A percentile compares a stretch with the other conserved stretches of the same genome.
These are phyloP conservation scores for Aspergillus niger DNA, from an alignment of 2,329 filamentous ascomycete species.

Conservation along the genomic window DNA sequence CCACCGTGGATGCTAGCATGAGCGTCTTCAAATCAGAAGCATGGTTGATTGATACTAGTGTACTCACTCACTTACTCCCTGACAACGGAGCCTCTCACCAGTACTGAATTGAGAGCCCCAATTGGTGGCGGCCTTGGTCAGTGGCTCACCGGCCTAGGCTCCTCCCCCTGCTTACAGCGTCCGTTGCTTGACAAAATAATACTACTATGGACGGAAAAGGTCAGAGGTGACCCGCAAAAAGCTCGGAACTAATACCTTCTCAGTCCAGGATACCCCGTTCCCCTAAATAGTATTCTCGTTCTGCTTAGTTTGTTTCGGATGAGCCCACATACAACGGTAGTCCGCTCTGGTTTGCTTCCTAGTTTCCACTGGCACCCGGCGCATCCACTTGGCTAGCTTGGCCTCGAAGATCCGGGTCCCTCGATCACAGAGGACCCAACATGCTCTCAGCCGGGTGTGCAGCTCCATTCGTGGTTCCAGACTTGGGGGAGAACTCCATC, in stretches of 20 bases:
- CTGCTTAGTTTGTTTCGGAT: conserved; percentile 24
- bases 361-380: conserved; percentile 19
- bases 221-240: conserved; percentile 14
- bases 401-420: conserved; percentile 27
- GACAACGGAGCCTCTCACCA: conserved; percentile 8
- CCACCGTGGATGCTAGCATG: neutral
- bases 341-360: conserved; percentile 15
- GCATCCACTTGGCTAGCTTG: conserved; percentile 23
- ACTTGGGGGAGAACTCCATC: conserved; percentile 19
- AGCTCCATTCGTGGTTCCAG: conserved; percentile 18
- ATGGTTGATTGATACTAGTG: neutral
- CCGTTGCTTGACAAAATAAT: neutral
- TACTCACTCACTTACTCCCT: neutral
- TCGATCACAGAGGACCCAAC: conserved; percentile 19
- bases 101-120: neutral
- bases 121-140: conserved; percentile 5
- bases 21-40: neutral
- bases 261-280: conserved; percentile 19
- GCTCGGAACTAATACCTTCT: conserved; percentile 18
- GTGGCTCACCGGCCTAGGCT: conserved; percentile 5
- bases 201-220: conserved; percentile 1
- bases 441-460: conserved; percentile 15
- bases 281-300: conserved; percentile 27
- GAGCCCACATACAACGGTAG: conserved; percentile 24
- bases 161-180: conserved; percentile 6